Evolutionary conservation across 2,329 filamentous ascomycete genomes (phyloP).

Genomic region (Colletotrichum filicis): DNA sequence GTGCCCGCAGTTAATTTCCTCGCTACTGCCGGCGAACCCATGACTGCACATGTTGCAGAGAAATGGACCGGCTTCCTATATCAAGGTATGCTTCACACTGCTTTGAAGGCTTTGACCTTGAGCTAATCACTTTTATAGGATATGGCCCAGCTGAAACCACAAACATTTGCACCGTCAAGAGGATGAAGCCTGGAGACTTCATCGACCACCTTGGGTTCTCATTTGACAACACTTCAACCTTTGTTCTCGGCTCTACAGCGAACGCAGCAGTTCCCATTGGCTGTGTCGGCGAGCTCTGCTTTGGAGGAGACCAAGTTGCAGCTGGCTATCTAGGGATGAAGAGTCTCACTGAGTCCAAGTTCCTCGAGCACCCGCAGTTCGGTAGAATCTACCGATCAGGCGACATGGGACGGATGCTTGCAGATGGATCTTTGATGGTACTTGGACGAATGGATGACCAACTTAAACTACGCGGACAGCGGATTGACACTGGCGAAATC

Average conservation of each 20-base stretch:
- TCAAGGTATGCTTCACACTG: slow-evolving; percentile 62
- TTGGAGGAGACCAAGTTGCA: slow-evolving; percentile 85
- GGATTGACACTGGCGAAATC: slow-evolving; percentile 83
- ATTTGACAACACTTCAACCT: slow-evolving; percentile 80
- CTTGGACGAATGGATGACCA: slow-evolving; percentile 81
- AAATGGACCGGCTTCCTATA: slow-evolving; percentile 78
- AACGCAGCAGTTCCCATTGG: slow-evolving; percentile 72
- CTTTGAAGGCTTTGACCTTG: neutral
- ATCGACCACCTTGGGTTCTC: slow-evolving; percentile 82
- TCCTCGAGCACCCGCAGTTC: slow-evolving; percentile 74
- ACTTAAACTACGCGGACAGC: slow-evolving; percentile 83
- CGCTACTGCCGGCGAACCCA: slow-evolving; percentile 83
- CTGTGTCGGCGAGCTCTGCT: slow-evolving; percentile 84
- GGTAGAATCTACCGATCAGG: slow-evolving; percentile 86
- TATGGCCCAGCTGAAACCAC: slow-evolving; percentile 90
- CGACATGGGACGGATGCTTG: slow-evolving; percentile 82
- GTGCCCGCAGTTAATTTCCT: slow-evolving; percentile 80
- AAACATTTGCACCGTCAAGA: slow-evolving; percentile 84
- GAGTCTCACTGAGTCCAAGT: slow-evolving; percentile 71
- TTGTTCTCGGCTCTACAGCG: slow-evolving; percentile 64
- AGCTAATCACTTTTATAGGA: slow-evolving; percentile 45
- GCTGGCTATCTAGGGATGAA: slow-evolving; percentile 78
- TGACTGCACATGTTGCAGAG: slow-evolving; percentile 77
- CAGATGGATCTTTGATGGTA: slow-evolving; percentile 80
- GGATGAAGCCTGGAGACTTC: slow-evolving; percentile 66